Evolutionary conservation across 495 filamentous ascomycete genomes (phyloP).

Genomic region (Penicillium paradoxum): DNA sequence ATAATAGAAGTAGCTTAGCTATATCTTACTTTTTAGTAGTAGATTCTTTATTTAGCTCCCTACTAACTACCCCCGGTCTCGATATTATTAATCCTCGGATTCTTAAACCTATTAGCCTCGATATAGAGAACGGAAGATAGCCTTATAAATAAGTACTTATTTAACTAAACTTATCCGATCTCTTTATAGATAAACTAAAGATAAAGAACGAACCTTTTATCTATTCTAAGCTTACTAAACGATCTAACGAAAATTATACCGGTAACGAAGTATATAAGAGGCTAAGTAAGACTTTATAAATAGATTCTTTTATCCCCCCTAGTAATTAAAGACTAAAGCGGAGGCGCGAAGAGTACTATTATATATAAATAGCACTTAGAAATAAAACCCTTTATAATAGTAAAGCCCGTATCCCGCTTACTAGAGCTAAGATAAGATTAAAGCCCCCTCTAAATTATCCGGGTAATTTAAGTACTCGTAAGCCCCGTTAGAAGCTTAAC

Average conservation of each 20-base stretch:
- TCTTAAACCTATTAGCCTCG: background rate
- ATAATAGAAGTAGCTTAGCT: too few relatives aligned
- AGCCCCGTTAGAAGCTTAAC: background rate
- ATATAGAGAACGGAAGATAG: background rate
- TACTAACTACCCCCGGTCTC: too few relatives aligned
- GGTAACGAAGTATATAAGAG: background rate
- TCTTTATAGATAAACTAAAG: background rate
- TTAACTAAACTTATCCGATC: background rate
- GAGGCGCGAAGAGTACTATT: background rate
- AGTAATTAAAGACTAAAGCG: background rate
- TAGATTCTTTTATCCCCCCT: background rate
- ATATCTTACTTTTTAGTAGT: too few relatives aligned
- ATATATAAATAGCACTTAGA: background rate
- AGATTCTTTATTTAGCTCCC: too few relatives aligned
- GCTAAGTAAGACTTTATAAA: background rate
- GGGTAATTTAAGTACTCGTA: background rate
- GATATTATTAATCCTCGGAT: too few relatives aligned
- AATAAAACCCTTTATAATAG: background rate
- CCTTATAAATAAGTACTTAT: background rate
- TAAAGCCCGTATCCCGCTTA: background rate
- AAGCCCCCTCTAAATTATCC: background rate
- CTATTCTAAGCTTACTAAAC: background rate
- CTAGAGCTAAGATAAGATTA: background rate
- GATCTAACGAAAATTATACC: constrained; percentile 1
- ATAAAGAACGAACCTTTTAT: background rate